Evolutionary conservation across 805 yeast genomes (phyloP), one percentile per base, ranked within the genome.

Genomic region (Metschnikowia anglica): DNA sequence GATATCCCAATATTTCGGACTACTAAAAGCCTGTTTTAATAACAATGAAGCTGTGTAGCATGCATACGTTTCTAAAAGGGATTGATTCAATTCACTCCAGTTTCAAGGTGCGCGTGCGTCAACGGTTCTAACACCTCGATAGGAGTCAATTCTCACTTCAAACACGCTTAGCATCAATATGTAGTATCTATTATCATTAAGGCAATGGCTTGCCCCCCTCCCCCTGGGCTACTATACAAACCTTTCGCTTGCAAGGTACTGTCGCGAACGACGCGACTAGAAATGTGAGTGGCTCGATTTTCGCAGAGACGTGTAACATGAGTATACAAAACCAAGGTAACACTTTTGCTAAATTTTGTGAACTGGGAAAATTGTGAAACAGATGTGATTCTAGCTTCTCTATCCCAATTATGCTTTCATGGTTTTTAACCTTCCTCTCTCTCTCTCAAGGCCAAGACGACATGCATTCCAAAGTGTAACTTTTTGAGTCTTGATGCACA

Each of bases 1-100:
- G 84, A 47, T 85, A 88, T 54, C 86, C 90, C 1, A 62, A 67
- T 24, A 11, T 31, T 5, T 30, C 24, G 27, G 40, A 41, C 37
- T 41, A 31, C 20, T 38, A 16, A 31, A 24, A 11, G 4, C 5
- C 4, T 7, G n/a, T n/a, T n/a, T n/a, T n/a, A n/a, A n/a, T n/a
- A n/a, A n/a, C n/a, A n/a, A n/a, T n/a, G n/a, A n/a, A n/a, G n/a
- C n/a, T n/a, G n/a, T n/a, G n/a, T n/a, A n/a, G n/a, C n/a, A n/a
- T n/a, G n/a, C n/a, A n/a, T n/a, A n/a, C n/a, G n/a, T n/a, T n/a
- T n/a, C n/a, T n/a, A n/a, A n/a, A n/a, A n/a, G n/a, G n/a, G n/a
- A n/a, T n/a, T n/a, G n/a, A n/a, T n/a, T n/a, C n/a, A n/a, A n/a
- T n/a, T n/a, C n/a, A n/a, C n/a, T n/a, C n/a, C n/a, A n/a, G n/a